Evolutionary conservation across 2,329 filamentous ascomycete genomes (phyloP).

Genomic region (Fusarium sp.): DNA sequence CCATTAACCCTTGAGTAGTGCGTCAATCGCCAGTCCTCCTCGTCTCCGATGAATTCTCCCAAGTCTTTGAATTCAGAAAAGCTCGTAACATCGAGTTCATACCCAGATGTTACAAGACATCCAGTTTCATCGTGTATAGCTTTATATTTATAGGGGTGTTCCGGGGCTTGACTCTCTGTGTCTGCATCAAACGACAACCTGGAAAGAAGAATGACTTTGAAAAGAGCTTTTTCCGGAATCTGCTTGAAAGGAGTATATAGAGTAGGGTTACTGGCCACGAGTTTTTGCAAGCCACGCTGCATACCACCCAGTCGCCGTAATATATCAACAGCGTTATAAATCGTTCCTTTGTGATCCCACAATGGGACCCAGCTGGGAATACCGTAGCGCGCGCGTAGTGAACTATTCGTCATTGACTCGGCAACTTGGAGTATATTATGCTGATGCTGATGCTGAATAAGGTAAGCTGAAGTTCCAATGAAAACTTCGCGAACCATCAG

Average conservation of each 20-base stretch:
- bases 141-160: background rate
- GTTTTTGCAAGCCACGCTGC: background rate
- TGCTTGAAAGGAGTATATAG: background rate
- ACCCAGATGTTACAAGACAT: conserved; percentile 20
- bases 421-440: conserved; percentile 14
- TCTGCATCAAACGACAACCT: background rate
- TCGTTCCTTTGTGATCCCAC: conserved; percentile 24
- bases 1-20: background rate
- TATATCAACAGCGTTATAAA: conserved; percentile 6
- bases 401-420: conserved; percentile 1
- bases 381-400: conserved; percentile 19
- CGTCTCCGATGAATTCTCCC: background rate
- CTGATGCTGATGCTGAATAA: conserved; percentile 4
- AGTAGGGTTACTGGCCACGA: background rate
- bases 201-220: background rate
- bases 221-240: background rate
- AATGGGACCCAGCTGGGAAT: conserved; percentile 35
- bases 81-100: conserved; percentile 10
- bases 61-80: background rate
- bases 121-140: conserved; percentile 18
- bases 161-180: background rate
- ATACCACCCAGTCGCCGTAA: conserved; percentile 6
- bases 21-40: background rate
- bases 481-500: conserved; percentile 35
- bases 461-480: conserved; percentile 30